phyloP scores from a whole-genome alignment of 805 yeast genomes.

The Monosporozyma solicola region DNA sequence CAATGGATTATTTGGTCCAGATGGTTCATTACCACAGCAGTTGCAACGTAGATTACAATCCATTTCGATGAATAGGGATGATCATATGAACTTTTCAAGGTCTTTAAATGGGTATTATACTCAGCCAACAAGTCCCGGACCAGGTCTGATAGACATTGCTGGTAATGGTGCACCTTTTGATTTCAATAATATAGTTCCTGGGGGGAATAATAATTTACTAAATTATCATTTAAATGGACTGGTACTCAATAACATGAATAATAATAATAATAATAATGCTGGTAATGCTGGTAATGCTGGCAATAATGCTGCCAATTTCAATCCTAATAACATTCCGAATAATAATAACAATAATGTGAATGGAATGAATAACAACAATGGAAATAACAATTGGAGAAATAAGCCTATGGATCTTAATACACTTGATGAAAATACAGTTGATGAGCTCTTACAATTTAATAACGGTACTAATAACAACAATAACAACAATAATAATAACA shows the following conservation, averaged over 20 bases:
- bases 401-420: constrained; percentile 15
- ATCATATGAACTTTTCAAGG: constrained; percentile 8
- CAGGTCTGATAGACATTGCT: constrained; percentile 4
- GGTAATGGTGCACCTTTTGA: background rate
- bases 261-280: background rate
- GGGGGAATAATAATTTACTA: background rate
- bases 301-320: background rate
- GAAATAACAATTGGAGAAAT: background rate
- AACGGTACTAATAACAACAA: background rate
- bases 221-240: background rate
- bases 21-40: constrained; percentile 17
- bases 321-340: background rate
- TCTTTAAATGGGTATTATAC: constrained; percentile 26
- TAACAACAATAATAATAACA: background rate
- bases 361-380: background rate
- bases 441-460: constrained; percentile 23
- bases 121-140: constrained; percentile 28
- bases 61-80: constrained; percentile 20
- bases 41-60: constrained; percentile 22
- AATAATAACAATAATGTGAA: constrained; percentile 3
- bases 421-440: constrained; percentile 25
- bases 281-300: background rate
- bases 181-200: background rate
- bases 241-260: background rate
- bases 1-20: background rate